Conservation (phyloP, 176 grass and related monocot genomes). For the Paspalum vaginatum region DNA sequence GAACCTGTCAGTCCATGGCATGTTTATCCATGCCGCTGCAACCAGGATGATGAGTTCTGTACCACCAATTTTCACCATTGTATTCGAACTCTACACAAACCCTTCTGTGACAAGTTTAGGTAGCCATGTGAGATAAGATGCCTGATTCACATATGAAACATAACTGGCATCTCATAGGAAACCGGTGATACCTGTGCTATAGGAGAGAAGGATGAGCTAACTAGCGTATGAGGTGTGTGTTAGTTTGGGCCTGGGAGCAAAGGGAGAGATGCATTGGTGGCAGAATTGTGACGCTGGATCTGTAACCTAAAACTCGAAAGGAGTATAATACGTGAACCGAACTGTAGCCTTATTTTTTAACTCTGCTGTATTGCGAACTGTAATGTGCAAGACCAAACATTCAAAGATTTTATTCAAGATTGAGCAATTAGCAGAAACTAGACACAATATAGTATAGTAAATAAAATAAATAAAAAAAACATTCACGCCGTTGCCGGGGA, state of each 20-base stretch:
- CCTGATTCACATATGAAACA: not conserved
- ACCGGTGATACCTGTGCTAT: not conserved
- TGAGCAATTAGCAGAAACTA: not conserved
- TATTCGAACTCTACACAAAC: not conserved
- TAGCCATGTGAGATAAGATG: not conserved
- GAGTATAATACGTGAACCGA: not conserved
- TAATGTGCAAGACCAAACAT: not conserved
- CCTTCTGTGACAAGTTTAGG: not conserved
- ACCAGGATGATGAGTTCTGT: not conserved
- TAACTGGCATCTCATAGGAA: not conserved
- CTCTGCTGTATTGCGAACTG: not conserved
- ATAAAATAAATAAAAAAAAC: not conserved
- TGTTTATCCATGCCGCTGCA: not conserved
- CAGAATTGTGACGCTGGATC: not conserved
- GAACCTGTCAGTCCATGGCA: not conserved
- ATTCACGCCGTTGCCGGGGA: constrained; percentile 42
- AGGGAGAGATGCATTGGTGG: not conserved
- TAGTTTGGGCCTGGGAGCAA: not conserved
- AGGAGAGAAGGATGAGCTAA: not conserved
- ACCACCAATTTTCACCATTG: constrained; percentile 14
- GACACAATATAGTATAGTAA: not conserved
- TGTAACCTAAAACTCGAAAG: not conserved
- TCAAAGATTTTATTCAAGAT: not conserved
- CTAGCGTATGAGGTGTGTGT: constrained; percentile 8
- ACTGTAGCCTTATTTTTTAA: not conserved